Conservation (phyloP, 768 basidiomycete species). For the Rhodotorula taiwanensis region DNA sequence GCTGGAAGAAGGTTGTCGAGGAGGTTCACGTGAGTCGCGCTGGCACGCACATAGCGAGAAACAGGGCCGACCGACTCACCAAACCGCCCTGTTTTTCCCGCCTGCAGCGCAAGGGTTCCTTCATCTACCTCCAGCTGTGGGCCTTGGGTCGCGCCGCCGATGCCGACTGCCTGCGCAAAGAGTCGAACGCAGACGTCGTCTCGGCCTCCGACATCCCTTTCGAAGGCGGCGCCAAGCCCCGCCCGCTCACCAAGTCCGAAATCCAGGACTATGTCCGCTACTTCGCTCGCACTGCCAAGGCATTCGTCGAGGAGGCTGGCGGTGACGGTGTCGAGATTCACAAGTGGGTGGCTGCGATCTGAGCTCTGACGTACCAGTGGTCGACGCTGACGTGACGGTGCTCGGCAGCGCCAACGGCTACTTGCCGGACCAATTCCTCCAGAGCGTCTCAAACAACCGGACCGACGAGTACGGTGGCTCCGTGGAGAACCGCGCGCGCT, state of each 20-base stretch:
- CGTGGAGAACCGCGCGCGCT: slow-evolving; percentile 56
- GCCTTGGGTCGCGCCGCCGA: slow-evolving; percentile 50
- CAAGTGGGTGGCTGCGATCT: slow-evolving; percentile 44
- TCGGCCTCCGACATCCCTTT: slow-evolving; percentile 22
- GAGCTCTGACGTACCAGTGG: neutral
- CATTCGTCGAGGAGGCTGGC: slow-evolving; percentile 53
- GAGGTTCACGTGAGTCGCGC: slow-evolving; percentile 48
- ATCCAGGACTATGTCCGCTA: slow-evolving; percentile 47
- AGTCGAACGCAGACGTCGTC: slow-evolving; percentile 19
- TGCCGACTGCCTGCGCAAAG: slow-evolving; percentile 35
- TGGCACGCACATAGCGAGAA: too few species aligned
- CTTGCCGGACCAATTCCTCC: slow-evolving; percentile 40
- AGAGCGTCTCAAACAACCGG: slow-evolving; percentile 43
- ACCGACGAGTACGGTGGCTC: slow-evolving; percentile 58
- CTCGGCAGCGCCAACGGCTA: slow-evolving; percentile 10
- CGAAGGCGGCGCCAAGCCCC: slow-evolving; percentile 29
- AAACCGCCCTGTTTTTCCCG: too few species aligned
- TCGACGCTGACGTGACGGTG: neutral
- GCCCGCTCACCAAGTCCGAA: slow-evolving; percentile 43
- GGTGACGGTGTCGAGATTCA: slow-evolving; percentile 59
- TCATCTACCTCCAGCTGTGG: slow-evolving; percentile 58
- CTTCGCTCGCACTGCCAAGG: slow-evolving; percentile 53
- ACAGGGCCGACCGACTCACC: too few species aligned
- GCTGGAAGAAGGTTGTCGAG: slow-evolving; percentile 58
- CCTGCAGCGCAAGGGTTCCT: slow-evolving; percentile 46